Percentiles rank a stretch among this genome's conserved stretches.
phyloP scores from a whole-genome alignment of 1,139 yeast genomes.

The Chernovozyma sophiae-reginae region DNA sequence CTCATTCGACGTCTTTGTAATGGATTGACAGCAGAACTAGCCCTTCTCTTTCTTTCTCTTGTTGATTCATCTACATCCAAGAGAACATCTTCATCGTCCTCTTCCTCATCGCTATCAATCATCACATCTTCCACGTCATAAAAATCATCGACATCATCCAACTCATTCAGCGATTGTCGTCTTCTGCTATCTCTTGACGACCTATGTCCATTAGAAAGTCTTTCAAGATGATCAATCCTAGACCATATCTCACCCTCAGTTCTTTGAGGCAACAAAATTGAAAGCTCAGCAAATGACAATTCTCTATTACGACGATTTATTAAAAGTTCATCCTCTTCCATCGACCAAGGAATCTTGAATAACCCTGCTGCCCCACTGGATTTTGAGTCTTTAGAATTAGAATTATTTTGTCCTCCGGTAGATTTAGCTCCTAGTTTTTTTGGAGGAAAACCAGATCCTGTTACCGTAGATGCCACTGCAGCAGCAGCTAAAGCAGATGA shows the following conservation, averaged over 20 bases:
- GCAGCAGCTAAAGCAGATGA: constrained; percentile 10
- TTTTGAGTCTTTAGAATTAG: constrained; percentile 8
- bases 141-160: constrained; percentile 46
- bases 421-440: background rate
- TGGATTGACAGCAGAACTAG: constrained; percentile 45
- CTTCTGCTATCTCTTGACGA: constrained; percentile 30
- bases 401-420: background rate
- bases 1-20: constrained; percentile 14
- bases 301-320: constrained; percentile 55
- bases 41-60: constrained; percentile 36
- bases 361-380: constrained; percentile 16
- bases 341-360: constrained; percentile 45
- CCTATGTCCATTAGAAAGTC: constrained; percentile 39
- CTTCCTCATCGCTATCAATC: constrained; percentile 29
- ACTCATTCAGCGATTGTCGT: constrained; percentile 39
- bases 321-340: constrained; percentile 73
- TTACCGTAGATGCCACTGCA: constrained; percentile 11
- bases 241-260: constrained; percentile 71
- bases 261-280: constrained; percentile 66
- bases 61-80: constrained; percentile 38
- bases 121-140: constrained; percentile 36
- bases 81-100: constrained; percentile 34
- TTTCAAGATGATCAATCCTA: constrained; percentile 56
- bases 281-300: constrained; percentile 68
- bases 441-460: constrained; percentile 3